Percentiles rank a stretch among this genome's conserved stretches.
Conservation (phyloP, 2,329 filamentous ascomycete genomes). For the Zymoseptoria tritici region DNA sequence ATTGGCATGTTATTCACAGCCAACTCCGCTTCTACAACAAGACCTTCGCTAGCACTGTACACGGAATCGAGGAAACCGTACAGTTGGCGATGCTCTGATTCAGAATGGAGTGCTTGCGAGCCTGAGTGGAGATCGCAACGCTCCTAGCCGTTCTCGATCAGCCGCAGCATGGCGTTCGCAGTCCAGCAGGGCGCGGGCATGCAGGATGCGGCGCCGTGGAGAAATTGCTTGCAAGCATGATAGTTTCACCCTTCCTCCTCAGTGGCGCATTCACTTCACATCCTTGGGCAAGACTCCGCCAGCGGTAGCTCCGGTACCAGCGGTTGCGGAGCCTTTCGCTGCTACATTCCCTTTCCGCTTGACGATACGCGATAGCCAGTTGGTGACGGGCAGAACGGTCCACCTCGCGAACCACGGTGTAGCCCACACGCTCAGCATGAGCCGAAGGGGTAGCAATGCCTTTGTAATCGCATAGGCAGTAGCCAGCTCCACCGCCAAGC, state of each 20-base stretch:
- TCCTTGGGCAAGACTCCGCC: constrained; percentile 27
- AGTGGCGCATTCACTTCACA: not conserved
- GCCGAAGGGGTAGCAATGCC: constrained; percentile 66
- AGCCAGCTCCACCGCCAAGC: constrained; percentile 59
- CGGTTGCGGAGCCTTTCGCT: constrained; percentile 18
- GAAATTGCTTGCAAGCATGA: not conserved
- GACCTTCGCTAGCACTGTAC: too few relatives aligned
- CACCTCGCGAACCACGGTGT: constrained; percentile 85
- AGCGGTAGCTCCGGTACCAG: constrained; percentile 29
- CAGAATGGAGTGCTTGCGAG: too few relatives aligned
- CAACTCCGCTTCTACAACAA: too few relatives aligned
- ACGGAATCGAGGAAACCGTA: too few relatives aligned
- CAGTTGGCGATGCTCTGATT: too few relatives aligned
- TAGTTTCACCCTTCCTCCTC: not conserved
- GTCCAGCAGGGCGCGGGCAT: not conserved
- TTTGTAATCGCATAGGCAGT: constrained; percentile 91
- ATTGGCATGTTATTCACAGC: too few relatives aligned
- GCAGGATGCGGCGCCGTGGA: not conserved
- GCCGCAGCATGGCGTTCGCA: too few relatives aligned
- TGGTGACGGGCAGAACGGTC: constrained; percentile 46
- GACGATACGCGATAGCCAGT: constrained; percentile 34
- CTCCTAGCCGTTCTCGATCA: not conserved
- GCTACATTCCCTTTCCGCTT: constrained; percentile 18
- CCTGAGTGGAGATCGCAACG: not conserved
- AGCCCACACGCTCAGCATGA: constrained; percentile 73